Conservation (phyloP, 2,329 filamentous ascomycete species). For the Neoscytalidium dimidiatum region DNA sequence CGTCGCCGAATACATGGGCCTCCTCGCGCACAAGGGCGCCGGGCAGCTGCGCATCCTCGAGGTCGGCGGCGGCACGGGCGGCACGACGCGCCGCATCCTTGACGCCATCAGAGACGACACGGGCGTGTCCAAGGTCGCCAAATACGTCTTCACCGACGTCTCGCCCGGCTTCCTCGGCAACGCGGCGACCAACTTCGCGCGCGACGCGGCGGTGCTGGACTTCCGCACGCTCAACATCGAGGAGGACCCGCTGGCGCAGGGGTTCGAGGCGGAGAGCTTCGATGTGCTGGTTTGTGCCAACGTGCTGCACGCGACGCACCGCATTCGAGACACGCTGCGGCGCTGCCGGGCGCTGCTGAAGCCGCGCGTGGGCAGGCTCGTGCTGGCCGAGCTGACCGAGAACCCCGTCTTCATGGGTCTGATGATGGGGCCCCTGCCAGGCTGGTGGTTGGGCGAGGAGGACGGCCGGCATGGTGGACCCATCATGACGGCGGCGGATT, state of each 20-base stretch:
- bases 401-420: slow-evolving; percentile 8
- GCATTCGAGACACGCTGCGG: slow-evolving; percentile 18
- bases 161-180: slow-evolving; percentile 26
- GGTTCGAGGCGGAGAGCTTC: slow-evolving; percentile 9
- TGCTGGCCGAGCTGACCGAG: slow-evolving; percentile 29
- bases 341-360: slow-evolving; percentile 25
- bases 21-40: neutral
- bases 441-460: slow-evolving; percentile 36
- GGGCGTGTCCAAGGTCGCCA: neutral
- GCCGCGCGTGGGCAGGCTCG: slow-evolving; percentile 48
- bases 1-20: neutral
- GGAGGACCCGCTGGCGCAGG: slow-evolving; percentile 8
- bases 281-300: slow-evolving; percentile 17
- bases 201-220: neutral
- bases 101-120: neutral
- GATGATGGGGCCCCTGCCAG: slow-evolving; percentile 26
- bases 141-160: slow-evolving; percentile 28
- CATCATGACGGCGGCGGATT: neutral
- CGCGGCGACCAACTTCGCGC: neutral
- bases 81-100: slow-evolving; percentile 13
- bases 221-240: slow-evolving; percentile 19
- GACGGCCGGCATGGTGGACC: slow-evolving; percentile 34
- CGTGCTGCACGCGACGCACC: slow-evolving; percentile 21
- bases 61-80: slow-evolving; percentile 22
- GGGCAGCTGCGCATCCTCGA: slow-evolving; percentile 18